phyloP scores from a whole-genome alignment of 2,329 filamentous ascomycete species.

The Sclerotiophoma versabilis region DNA sequence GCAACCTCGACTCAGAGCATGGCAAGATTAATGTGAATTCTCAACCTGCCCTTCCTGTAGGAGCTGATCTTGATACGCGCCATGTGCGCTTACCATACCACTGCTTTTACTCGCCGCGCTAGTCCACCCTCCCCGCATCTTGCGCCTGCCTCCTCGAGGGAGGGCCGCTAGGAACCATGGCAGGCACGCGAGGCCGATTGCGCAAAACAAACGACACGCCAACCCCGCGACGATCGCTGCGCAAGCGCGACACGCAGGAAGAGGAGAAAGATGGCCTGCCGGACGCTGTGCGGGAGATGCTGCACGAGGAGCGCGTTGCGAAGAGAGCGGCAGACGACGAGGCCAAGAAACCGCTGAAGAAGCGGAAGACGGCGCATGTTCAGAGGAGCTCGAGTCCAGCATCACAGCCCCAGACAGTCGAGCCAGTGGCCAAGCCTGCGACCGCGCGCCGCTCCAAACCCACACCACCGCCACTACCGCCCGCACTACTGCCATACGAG shows the following conservation, averaged over 20 bases:
- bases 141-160: not conserved
- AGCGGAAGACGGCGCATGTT: slow-evolving; percentile 35
- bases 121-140: not conserved
- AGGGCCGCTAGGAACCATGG: slow-evolving; percentile 31
- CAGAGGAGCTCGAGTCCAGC: slow-evolving; percentile 11
- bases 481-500: slow-evolving; percentile 18
- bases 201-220: slow-evolving; percentile 27
- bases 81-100: slow-evolving; percentile 1
- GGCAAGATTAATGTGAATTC: not conserved
- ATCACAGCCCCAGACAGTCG: not conserved
- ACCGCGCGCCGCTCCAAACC: not conserved
- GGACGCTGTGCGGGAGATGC: slow-evolving; percentile 56
- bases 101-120: not conserved
- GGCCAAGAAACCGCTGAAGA: slow-evolving; percentile 50
- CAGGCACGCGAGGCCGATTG: slow-evolving; percentile 32
- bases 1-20: slow-evolving; percentile 2
- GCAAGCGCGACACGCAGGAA: slow-evolving; percentile 27
- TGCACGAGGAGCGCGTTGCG: slow-evolving; percentile 50
- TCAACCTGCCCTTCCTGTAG: not conserved
- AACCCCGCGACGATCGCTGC: slow-evolving; percentile 35
- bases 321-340: slow-evolving; percentile 37
- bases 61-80: not conserved
- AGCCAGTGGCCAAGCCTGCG: not conserved
- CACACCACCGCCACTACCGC: slow-evolving; percentile 9
- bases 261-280: slow-evolving; percentile 44